phyloP scores from a whole-genome alignment of 2,329 filamentous ascomycete genomes.

The Cercospora citrullina region DNA sequence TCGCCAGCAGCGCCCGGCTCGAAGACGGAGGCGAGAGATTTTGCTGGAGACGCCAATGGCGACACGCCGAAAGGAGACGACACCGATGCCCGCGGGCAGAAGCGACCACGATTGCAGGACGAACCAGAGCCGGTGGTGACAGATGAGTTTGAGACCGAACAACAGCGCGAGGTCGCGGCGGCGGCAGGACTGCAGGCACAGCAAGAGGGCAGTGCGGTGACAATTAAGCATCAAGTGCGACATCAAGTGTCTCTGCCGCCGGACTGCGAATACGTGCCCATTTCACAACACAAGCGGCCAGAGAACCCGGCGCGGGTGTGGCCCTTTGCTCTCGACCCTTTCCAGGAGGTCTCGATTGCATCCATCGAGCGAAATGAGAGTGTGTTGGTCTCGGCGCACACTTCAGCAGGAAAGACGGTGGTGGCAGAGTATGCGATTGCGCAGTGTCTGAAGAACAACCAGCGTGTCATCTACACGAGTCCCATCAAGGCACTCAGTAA shows the following conservation, averaged over 20 bases:
- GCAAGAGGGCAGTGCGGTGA: constrained; percentile 69
- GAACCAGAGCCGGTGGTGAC: constrained; percentile 80
- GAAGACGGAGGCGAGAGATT: constrained; percentile 4
- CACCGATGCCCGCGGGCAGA: constrained; percentile 51
- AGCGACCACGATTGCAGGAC: constrained; percentile 64
- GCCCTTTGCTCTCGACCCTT: constrained; percentile 91
- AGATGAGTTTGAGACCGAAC: constrained; percentile 91
- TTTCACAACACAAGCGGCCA: constrained; percentile 90
- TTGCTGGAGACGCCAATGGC: constrained; percentile 13
- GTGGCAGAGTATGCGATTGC: constrained; percentile 98
- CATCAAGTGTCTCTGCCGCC: constrained; percentile 95
- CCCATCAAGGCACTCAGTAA: constrained; percentile 98
- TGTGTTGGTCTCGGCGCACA: constrained; percentile 94
- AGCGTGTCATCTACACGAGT: constrained; percentile 98
- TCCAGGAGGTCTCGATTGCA: constrained; percentile 90
- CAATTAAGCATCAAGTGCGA: constrained; percentile 94
- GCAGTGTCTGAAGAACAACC: constrained; percentile 94
- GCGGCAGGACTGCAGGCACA: constrained; percentile 66
- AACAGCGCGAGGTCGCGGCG: constrained; percentile 84
- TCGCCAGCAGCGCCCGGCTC: constrained; percentile 1
- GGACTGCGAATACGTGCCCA: constrained; percentile 73
- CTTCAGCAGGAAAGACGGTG: constrained; percentile 95
- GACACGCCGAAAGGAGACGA: constrained; percentile 41
- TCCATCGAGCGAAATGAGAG: constrained; percentile 97
- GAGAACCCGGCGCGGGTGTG: constrained; percentile 80